These are phyloP conservation scores for Macrotyloma uniflorum DNA, from an alignment of 306 rosid species.

Conservation along the genomic window DNA sequence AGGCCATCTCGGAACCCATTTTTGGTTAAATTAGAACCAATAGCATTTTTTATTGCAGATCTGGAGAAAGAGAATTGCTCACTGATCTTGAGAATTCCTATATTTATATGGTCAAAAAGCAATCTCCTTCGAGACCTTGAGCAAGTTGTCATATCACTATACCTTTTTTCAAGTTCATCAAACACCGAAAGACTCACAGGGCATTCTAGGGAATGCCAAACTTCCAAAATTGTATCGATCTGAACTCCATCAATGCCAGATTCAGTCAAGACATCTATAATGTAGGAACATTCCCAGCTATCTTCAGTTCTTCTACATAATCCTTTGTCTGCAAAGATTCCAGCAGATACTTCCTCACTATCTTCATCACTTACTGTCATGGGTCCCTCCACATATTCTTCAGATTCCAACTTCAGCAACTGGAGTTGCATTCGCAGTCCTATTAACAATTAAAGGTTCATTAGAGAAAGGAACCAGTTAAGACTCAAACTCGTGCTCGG, in stretches of 20 bases:
- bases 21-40: constrained; percentile 40
- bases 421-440: constrained; percentile 97
- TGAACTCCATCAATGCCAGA: constrained; percentile 56
- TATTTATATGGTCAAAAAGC: constrained; percentile 79
- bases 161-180: constrained; percentile 75
- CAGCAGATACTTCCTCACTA: constrained; percentile 49
- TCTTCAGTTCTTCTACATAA: constrained; percentile 44
- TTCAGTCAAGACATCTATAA: constrained; percentile 55
- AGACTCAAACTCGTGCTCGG: neutral
- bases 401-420: constrained; percentile 83
- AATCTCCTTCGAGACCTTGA: constrained; percentile 73
- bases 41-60: constrained; percentile 14
- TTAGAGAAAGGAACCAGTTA: constrained; percentile 17
- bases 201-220: constrained; percentile 66
- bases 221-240: constrained; percentile 42
- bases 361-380: constrained; percentile 80
- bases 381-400: constrained; percentile 65
- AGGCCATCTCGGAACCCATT: constrained; percentile 53
- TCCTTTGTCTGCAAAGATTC: constrained; percentile 38
- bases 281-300: constrained; percentile 73
- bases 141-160: constrained; percentile 45
- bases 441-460: constrained; percentile 34
- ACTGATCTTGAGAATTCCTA: constrained; percentile 57
- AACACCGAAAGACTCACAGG: constrained; percentile 68
- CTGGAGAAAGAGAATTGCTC: constrained; percentile 41